These are phyloP conservation scores for Fraxinus floribunda DNA, from an alignment of 305 asterid species.

Conservation along the genomic window DNA sequence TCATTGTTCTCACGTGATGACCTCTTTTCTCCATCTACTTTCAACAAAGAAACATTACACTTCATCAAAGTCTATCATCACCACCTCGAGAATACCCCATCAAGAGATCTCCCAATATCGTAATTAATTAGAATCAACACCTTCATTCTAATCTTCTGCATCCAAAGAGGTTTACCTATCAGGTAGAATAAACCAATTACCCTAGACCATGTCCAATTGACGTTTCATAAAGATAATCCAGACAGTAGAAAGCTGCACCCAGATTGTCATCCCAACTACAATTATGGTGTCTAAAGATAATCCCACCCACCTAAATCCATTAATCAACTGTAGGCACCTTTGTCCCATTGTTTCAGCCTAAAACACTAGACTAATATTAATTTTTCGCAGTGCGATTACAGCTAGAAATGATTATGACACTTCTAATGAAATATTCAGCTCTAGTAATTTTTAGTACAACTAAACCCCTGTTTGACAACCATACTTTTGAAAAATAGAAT, in stretches of 20 bases:
- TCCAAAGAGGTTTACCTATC: too few species aligned
- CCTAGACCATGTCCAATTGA: too few species aligned
- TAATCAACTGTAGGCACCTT: background rate
- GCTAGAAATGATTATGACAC: slow-evolving; percentile 32
- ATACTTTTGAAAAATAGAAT: too few species aligned
- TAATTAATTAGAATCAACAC: background rate
- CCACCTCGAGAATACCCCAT: background rate
- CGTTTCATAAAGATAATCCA: too few species aligned
- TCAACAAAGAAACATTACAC: background rate
- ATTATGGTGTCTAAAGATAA: background rate
- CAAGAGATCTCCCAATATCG: background rate
- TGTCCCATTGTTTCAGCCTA: background rate
- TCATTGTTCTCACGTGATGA: background rate
- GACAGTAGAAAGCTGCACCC: background rate
- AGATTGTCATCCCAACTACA: background rate
- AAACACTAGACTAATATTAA: background rate
- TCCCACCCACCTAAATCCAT: background rate
- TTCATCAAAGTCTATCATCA: background rate
- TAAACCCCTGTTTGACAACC: background rate
- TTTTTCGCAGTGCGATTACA: slow-evolving; percentile 30
- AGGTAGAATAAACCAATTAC: too few species aligned
- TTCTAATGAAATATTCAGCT: background rate
- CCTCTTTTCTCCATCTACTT: background rate
- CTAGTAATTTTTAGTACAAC: background rate
- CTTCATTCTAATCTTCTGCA: background rate